These are phyloP conservation scores for Ophiostoma sp. DNA, from an alignment of 2,329 filamentous ascomycete species.

Conservation along the genomic window DNA sequence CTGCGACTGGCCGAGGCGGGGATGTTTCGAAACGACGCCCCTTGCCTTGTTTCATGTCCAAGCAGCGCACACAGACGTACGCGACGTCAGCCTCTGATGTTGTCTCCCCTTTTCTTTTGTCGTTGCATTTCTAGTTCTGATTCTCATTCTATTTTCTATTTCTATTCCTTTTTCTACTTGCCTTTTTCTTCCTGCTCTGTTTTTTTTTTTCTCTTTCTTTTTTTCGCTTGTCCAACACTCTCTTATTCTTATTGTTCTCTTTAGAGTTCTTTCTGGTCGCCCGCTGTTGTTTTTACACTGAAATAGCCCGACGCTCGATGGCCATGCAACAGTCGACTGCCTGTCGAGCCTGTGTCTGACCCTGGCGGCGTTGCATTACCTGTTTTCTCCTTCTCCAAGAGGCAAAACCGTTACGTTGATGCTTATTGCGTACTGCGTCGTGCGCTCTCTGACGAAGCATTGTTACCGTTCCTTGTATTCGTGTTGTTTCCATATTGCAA, in stretches of 20 bases:
- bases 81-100: neutral
- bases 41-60: constrained; percentile 21
- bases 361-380: neutral
- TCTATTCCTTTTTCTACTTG: neutral
- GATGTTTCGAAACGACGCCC: constrained; percentile 20
- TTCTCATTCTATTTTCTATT: neutral
- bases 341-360: too few relatives aligned
- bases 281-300: neutral
- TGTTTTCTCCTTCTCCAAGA: neutral
- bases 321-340: neutral
- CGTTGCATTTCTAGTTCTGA: too few relatives aligned
- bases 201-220: neutral
- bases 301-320: neutral
- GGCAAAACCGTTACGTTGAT: neutral
- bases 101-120: neutral
- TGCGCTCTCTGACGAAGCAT: neutral
- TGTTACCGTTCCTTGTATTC: neutral
- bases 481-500: neutral
- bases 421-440: too few relatives aligned
- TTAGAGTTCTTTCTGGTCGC: constrained; percentile 6
- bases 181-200: neutral
- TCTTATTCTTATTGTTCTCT: neutral
- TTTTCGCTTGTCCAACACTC: neutral
- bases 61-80: neutral
- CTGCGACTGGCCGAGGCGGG: constrained; percentile 14